Conservation (phyloP, 176 grass and related monocot species). For the Carex kokanica region DNA sequence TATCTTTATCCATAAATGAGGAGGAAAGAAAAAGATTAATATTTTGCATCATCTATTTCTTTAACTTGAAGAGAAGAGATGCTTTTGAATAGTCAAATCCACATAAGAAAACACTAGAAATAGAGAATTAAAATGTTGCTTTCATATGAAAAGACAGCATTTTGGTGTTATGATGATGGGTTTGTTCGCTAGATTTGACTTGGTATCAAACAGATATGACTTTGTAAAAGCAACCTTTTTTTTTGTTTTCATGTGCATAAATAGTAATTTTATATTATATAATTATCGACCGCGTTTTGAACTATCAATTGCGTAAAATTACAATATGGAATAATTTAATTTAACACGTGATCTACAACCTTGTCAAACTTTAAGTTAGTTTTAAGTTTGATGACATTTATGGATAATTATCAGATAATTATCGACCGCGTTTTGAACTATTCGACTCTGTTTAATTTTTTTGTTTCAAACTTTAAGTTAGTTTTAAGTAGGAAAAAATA, state of each 20-base stretch:
- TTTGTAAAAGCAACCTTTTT: not conserved
- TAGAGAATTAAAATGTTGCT: conserved; percentile 4
- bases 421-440: not conserved
- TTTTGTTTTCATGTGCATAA: not conserved
- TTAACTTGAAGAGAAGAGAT: conserved; percentile 33
- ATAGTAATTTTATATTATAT: not conserved
- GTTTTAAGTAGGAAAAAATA: too few species aligned
- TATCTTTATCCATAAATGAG: not conserved
- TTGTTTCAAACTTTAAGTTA: too few species aligned
- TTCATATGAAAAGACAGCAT: not conserved
- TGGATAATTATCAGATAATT: too few species aligned
- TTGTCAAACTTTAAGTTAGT: too few species aligned
- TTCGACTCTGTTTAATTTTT: too few species aligned
- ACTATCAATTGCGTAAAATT: too few species aligned
- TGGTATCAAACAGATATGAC: conserved; percentile 5
- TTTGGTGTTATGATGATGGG: conserved; percentile 27
- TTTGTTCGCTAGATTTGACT: not conserved
- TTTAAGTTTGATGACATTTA: too few species aligned
- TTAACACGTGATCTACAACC: too few species aligned
- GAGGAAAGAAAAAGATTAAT: not conserved
- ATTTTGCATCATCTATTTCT: conserved; percentile 1
- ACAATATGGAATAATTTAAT: not conserved
- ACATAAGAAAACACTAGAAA: conserved; percentile 12
- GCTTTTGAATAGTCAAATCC: not conserved
- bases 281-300: not conserved